These are phyloP conservation scores for Rehmannia glutinosa DNA, from an alignment of 257 asterid species.

Conservation along the genomic window DNA sequence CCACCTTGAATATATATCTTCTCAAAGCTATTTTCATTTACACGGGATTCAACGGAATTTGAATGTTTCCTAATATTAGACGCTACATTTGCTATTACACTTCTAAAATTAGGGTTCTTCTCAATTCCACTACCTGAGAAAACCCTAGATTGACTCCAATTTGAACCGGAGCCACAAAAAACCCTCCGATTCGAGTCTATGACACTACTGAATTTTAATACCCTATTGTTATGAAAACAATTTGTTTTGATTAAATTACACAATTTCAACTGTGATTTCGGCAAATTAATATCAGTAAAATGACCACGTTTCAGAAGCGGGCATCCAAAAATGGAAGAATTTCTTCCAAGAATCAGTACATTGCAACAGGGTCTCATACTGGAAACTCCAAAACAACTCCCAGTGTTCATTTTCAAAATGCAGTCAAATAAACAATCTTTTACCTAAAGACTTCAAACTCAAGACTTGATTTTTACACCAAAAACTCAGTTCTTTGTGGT, in stretches of 20 bases:
- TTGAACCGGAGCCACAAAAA: slow-evolving; percentile 51
- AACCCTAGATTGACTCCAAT: slow-evolving; percentile 42
- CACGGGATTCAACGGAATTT: slow-evolving; percentile 46
- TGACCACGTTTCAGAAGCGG: slow-evolving; percentile 32
- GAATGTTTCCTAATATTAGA: slow-evolving; percentile 62
- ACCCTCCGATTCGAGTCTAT: slow-evolving; percentile 34
- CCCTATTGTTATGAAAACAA: slow-evolving; percentile 16
- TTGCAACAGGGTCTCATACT: slow-evolving; percentile 52
- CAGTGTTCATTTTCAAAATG: slow-evolving; percentile 34
- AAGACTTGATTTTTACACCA: slow-evolving; percentile 8
- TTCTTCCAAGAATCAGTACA: slow-evolving; percentile 37
- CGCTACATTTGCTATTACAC: slow-evolving; percentile 49
- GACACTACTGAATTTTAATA: slow-evolving; percentile 33
- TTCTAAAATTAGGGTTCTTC: slow-evolving; percentile 23
- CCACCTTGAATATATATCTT: slow-evolving; percentile 63
- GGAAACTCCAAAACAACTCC: slow-evolving; percentile 54
- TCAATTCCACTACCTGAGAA: slow-evolving; percentile 29
- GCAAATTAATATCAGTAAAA: slow-evolving; percentile 29
- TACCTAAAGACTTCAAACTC: background rate
- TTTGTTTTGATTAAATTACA: slow-evolving; percentile 15
- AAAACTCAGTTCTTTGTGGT: background rate
- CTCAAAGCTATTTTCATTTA: slow-evolving; percentile 44
- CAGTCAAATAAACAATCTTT: slow-evolving; percentile 2
- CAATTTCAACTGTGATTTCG: slow-evolving; percentile 36
- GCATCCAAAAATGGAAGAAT: slow-evolving; percentile 45